Conservation (phyloP, 2,329 filamentous ascomycete genomes). For the Westerdykella sp. region DNA sequence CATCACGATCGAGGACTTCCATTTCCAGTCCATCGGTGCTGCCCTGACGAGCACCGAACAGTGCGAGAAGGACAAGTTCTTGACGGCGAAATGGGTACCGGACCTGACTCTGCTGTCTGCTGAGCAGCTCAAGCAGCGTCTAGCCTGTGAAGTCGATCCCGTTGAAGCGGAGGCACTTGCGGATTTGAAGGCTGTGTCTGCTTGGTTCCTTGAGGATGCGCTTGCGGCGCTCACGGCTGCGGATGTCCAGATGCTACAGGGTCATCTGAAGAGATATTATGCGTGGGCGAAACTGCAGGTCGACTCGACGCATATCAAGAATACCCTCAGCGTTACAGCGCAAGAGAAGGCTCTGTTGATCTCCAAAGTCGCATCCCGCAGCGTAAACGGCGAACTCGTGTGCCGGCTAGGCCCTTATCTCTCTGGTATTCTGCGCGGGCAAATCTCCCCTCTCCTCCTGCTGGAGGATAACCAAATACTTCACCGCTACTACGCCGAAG, state of each 20-base stretch:
- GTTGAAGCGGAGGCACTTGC: slow-evolving; percentile 1
- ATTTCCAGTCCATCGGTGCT: slow-evolving; percentile 4
- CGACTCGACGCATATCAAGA: neutral
- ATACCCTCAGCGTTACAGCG: neutral
- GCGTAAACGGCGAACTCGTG: slow-evolving; percentile 1
- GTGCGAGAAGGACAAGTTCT: slow-evolving; percentile 4
- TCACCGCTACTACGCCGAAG: slow-evolving; percentile 1
- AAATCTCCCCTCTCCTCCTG: neutral
- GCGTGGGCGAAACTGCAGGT: too few species aligned
- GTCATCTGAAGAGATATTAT: too few species aligned
- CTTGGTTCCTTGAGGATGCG: too few species aligned
- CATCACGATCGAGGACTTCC: slow-evolving; percentile 4
- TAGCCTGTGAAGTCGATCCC: neutral
- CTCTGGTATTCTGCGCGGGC: slow-evolving; percentile 3
- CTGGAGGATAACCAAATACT: slow-evolving; percentile 3
- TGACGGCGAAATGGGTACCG: slow-evolving; percentile 1
- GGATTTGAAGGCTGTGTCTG: neutral
- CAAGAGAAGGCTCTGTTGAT: slow-evolving; percentile 1
- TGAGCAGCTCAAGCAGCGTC: neutral
- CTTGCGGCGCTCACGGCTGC: too few species aligned
- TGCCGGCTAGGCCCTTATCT: slow-evolving; percentile 4
- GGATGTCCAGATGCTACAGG: too few species aligned
- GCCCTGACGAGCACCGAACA: neutral
- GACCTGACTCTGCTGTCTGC: slow-evolving; percentile 2
- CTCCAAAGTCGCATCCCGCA: neutral